Percentiles rank a stretch among this genome's conserved stretches.
These are phyloP conservation scores for Apiotrichum mycotoxinovorans DNA, from an alignment of 1,284 basidiomycete genomes.

Conservation along the genomic window DNA sequence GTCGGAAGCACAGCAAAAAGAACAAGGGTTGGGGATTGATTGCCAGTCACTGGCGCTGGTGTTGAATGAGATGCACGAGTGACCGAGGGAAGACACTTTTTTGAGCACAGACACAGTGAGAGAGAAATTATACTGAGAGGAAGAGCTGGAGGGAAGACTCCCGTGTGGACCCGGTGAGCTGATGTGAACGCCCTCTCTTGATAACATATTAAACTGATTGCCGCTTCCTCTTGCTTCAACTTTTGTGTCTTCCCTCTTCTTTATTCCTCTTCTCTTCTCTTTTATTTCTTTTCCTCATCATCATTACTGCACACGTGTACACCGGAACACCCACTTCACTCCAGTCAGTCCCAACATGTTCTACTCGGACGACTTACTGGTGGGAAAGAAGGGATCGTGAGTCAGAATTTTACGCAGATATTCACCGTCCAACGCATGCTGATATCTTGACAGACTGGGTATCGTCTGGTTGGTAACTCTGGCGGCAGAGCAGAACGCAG, in stretches of 20 bases:
- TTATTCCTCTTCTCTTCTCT: neutral
- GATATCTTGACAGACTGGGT: constrained; percentile 42
- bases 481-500: neutral
- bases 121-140: no score
- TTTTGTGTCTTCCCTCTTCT: neutral
- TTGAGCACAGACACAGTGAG: no score
- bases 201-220: no score
- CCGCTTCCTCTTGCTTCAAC: neutral
- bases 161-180: no score
- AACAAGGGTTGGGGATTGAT: no score
- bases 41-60: no score
- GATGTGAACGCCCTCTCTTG: no score
- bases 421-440: neutral
- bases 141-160: no score
- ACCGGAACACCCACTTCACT: no score
- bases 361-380: constrained; percentile 41
- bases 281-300: no score
- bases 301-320: neutral
- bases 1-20: no score
- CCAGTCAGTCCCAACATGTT: constrained; percentile 28
- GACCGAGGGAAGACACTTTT: neutral
- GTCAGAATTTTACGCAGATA: constrained; percentile 7
- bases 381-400: constrained; percentile 40
- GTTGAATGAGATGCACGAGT: no score
- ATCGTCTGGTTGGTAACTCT: constrained; percentile 36